Evolutionary conservation across 257 asterid species (phyloP).

Genomic region (Ehretia macrophylla): DNA sequence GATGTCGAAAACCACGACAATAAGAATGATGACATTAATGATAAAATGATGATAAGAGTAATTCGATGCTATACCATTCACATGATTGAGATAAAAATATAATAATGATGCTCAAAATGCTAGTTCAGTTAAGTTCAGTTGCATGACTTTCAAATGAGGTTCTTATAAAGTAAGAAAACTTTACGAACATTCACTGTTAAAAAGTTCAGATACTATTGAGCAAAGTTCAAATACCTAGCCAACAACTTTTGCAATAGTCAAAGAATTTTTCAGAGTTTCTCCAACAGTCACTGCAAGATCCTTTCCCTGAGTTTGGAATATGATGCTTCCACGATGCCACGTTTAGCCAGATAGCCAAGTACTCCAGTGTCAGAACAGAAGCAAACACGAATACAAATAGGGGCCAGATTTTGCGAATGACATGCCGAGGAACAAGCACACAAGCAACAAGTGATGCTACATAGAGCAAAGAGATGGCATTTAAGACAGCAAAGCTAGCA

Average conservation of each 20-base stretch:
- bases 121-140: no score
- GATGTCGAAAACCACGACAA: no score
- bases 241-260: constrained; percentile 65
- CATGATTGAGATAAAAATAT: no score
- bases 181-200: no score
- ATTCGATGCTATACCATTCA: no score
- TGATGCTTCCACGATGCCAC: constrained; percentile 39
- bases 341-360: constrained; percentile 83
- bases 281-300: constrained; percentile 93
- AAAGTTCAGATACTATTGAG: neutral
- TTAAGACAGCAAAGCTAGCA: constrained; percentile 90
- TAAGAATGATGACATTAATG: no score
- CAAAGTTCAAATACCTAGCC: constrained; percentile 64
- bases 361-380: constrained; percentile 69
- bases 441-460: constrained; percentile 82
- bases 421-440: constrained; percentile 64
- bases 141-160: no score
- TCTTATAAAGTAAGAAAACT: no score
- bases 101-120: no score
- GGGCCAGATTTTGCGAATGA: constrained; percentile 83
- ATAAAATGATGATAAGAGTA: no score
- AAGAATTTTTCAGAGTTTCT: constrained; percentile 51
- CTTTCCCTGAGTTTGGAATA: constrained; percentile 27
- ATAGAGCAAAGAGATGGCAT: constrained; percentile 76
- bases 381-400: constrained; percentile 70